A percentile compares a stretch with the other conserved stretches of the same genome.
These are phyloP conservation scores for Russula dissimulans DNA, from an alignment of 768 basidiomycete species.

Conservation along the genomic window DNA sequence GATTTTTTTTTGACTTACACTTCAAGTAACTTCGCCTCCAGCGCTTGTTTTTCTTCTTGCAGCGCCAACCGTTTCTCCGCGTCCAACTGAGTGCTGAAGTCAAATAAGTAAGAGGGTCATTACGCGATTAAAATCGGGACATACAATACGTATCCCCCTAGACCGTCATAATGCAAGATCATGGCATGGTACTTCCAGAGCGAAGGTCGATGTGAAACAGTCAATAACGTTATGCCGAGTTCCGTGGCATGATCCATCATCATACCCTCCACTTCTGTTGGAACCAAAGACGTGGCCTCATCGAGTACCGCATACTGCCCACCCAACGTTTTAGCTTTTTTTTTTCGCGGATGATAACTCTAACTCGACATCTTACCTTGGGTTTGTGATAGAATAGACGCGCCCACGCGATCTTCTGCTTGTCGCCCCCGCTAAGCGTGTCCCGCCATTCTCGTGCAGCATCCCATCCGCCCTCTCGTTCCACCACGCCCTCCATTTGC, in stretches of 20 bases:
- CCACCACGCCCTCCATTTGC: constrained; percentile 78
- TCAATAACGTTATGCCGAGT: constrained; percentile 85
- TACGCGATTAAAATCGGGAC: constrained; percentile 25
- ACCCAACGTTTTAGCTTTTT: constrained; percentile 2
- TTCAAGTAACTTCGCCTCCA: constrained; percentile 80
- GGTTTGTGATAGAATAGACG: constrained; percentile 92
- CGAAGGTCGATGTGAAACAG: constrained; percentile 91
- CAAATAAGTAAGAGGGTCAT: neutral
- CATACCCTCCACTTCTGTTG: constrained; percentile 80
- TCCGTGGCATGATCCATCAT: constrained; percentile 92
- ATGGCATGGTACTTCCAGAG: constrained; percentile 88
- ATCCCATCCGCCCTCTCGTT: constrained; percentile 96
- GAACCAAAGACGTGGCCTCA: constrained; percentile 92
- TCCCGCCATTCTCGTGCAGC: constrained; percentile 88
- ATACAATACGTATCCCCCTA: constrained; percentile 92
- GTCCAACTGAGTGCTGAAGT: constrained; percentile 70
- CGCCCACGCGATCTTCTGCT: constrained; percentile 97
- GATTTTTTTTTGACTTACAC: constrained; percentile 46
- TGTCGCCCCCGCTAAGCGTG: constrained; percentile 87
- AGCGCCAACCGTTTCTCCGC: constrained; percentile 82
- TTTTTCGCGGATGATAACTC: neutral
- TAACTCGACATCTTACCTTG: constrained; percentile 43
- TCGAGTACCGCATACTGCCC: constrained; percentile 88
- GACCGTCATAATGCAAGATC: constrained; percentile 87
- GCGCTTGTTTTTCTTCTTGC: constrained; percentile 87